These are phyloP conservation scores for Phytophthora pistaciae DNA, from an alignment of 352 stramenopile species.

Conservation along the genomic window DNA sequence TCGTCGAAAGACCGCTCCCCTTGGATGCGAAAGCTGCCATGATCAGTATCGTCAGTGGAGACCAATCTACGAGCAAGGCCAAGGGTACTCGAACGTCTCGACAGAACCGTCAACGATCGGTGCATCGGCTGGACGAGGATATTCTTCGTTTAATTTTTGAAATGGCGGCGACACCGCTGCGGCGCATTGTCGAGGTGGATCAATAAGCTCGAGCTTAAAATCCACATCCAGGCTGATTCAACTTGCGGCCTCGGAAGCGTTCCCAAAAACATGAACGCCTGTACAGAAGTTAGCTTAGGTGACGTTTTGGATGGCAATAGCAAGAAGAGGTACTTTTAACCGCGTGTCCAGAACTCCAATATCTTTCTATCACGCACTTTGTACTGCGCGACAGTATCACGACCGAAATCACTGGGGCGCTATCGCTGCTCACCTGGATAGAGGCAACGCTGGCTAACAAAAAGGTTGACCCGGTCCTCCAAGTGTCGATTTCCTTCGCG, in stretches of 20 bases:
- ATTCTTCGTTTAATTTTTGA: not conserved
- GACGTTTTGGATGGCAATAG: too few relatives aligned
- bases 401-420: too few relatives aligned
- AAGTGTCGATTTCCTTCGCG: not conserved
- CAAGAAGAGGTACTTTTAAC: too few relatives aligned
- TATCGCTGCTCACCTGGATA: too few relatives aligned
- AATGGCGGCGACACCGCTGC: not conserved
- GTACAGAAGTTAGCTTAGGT: too few relatives aligned
- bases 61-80: not conserved
- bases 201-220: not conserved
- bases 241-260: not conserved
- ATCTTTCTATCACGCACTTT: too few relatives aligned
- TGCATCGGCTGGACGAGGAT: constrained; percentile 4
- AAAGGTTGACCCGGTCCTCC: too few relatives aligned
- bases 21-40: constrained; percentile 11
- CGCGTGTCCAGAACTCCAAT: too few relatives aligned
- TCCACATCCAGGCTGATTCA: not conserved
- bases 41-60: constrained; percentile 16
- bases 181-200: not conserved
- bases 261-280: too few relatives aligned
- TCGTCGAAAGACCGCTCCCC: constrained; percentile 8
- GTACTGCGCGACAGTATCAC: not conserved
- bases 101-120: not conserved
- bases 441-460: too few relatives aligned
- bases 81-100: not conserved